These are phyloP conservation scores for Elaphomyces granulatus DNA, from an alignment of 495 filamentous ascomycete genomes.

Conservation along the genomic window DNA sequence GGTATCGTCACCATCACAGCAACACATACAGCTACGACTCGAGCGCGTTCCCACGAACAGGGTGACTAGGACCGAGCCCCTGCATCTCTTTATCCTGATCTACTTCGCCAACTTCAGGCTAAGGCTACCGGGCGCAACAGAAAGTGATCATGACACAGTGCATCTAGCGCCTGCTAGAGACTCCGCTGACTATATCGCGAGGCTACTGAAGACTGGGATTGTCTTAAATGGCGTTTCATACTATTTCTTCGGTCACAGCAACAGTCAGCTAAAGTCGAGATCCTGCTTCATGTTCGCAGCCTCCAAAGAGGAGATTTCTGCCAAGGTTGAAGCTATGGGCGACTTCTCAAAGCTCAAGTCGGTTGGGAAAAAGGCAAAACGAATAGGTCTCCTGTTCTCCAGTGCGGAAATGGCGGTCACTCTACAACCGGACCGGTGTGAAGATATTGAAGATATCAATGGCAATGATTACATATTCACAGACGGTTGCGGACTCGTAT, in stretches of 20 bases:
- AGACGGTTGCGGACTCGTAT: not conserved
- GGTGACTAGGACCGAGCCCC: too few relatives aligned
- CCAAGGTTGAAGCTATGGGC: slow-evolving; percentile 13
- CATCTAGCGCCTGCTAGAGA: too few relatives aligned
- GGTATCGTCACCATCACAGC: too few relatives aligned
- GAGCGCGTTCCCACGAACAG: too few relatives aligned
- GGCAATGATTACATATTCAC: not conserved
- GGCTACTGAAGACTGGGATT: slow-evolving; percentile 26
- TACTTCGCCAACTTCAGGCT: too few relatives aligned
- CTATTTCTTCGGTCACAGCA: slow-evolving; percentile 38
- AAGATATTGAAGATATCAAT: slow-evolving; percentile 32
- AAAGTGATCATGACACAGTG: too few relatives aligned
- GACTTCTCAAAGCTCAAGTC: slow-evolving; percentile 38
- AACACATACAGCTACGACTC: too few relatives aligned
- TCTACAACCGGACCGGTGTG: slow-evolving; percentile 23
- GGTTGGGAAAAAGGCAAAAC: slow-evolving; percentile 22
- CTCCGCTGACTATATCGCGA: slow-evolving; percentile 27
- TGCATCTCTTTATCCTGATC: too few relatives aligned
- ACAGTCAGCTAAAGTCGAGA: slow-evolving; percentile 19
- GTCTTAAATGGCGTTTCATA: slow-evolving; percentile 12
- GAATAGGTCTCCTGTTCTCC: not conserved
- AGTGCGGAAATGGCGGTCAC: not conserved
- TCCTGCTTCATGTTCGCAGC: slow-evolving; percentile 27
- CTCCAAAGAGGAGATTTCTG: slow-evolving; percentile 2
- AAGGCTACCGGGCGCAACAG: too few relatives aligned